Conservation (phyloP, 768 basidiomycete species). For the Boletus bicolor region DNA sequence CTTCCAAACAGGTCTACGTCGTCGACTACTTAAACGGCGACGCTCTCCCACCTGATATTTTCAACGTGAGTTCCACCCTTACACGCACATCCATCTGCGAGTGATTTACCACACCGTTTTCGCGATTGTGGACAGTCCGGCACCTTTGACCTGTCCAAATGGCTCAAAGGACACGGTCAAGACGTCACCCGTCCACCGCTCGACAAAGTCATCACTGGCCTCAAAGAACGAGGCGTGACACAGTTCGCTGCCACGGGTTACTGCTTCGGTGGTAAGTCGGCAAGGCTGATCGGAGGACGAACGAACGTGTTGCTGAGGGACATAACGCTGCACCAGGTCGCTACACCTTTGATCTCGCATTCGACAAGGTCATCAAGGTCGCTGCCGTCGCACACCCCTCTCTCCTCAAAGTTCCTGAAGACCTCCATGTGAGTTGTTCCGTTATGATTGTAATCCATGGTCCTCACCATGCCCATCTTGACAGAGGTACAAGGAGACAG, state of each 20-base stretch:
- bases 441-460: not conserved
- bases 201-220: conserved; percentile 53
- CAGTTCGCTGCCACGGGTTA: conserved; percentile 61
- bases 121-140: not conserved
- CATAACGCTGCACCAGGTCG: conserved; percentile 27
- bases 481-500: conserved; percentile 48
- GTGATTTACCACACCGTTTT: not conserved
- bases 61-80: conserved; percentile 4
- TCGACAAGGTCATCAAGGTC: conserved; percentile 38
- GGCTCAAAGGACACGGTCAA: conserved; percentile 41
- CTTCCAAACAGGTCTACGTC: conserved; percentile 12
- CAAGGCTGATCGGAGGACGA: no score
- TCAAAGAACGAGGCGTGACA: conserved; percentile 59
- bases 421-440: conserved; percentile 50
- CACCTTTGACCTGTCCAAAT: conserved; percentile 28
- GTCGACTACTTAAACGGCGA: conserved; percentile 33
- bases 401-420: conserved; percentile 35
- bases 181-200: conserved; percentile 45
- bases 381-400: conserved; percentile 48
- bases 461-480: not conserved
- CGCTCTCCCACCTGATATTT: conserved; percentile 15
- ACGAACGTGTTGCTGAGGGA: not conserved
- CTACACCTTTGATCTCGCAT: conserved; percentile 45
- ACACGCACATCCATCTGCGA: not conserved
- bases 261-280: conserved; percentile 59